Percentiles rank a stretch among this genome's conserved stretches.
Evolutionary conservation across 2,329 filamentous ascomycete species (phyloP).

Genomic region (Monosporascus sp.): DNA sequence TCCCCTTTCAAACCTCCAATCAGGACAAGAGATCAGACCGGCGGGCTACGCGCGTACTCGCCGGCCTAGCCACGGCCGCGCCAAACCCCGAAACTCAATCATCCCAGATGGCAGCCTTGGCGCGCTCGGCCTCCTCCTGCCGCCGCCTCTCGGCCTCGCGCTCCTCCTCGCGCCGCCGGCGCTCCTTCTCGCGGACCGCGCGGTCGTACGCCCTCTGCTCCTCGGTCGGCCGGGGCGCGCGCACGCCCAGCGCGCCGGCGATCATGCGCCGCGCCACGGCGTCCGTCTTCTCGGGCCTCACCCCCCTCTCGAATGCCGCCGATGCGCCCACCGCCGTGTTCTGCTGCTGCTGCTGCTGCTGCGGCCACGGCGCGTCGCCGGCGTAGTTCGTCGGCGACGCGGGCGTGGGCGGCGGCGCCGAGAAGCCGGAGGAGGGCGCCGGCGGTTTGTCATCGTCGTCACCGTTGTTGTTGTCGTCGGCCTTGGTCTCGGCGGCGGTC

Average conservation of each 20-base stretch:
- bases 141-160: slow-evolving; percentile 57
- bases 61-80: slow-evolving; percentile 3
- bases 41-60: slow-evolving; percentile 13
- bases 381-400: slow-evolving; percentile 46
- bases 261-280: slow-evolving; percentile 88
- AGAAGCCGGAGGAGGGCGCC: slow-evolving; percentile 26
- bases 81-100: slow-evolving; percentile 39
- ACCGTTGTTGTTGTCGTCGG: slow-evolving; percentile 17
- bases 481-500: slow-evolving; percentile 16
- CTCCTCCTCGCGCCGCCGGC: slow-evolving; percentile 68
- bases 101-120: slow-evolving; percentile 86
- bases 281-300: slow-evolving; percentile 79
- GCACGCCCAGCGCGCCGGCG: slow-evolving; percentile 78
- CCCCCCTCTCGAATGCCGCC: slow-evolving; percentile 1
- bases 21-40: not conserved
- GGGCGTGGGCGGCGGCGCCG: slow-evolving; percentile 63
- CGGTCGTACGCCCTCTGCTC: slow-evolving; percentile 85
- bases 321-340: not conserved
- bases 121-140: slow-evolving; percentile 63
- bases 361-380: slow-evolving; percentile 19
- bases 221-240: slow-evolving; percentile 75
- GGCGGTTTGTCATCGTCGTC: slow-evolving; percentile 19
- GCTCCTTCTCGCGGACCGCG: slow-evolving; percentile 78
- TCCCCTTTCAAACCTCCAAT: not conserved
- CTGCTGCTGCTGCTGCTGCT: slow-evolving; percentile 4